These are phyloP conservation scores for Globisporangium yorkense DNA, from an alignment of 352 stramenopile genomes.

Conservation along the genomic window DNA sequence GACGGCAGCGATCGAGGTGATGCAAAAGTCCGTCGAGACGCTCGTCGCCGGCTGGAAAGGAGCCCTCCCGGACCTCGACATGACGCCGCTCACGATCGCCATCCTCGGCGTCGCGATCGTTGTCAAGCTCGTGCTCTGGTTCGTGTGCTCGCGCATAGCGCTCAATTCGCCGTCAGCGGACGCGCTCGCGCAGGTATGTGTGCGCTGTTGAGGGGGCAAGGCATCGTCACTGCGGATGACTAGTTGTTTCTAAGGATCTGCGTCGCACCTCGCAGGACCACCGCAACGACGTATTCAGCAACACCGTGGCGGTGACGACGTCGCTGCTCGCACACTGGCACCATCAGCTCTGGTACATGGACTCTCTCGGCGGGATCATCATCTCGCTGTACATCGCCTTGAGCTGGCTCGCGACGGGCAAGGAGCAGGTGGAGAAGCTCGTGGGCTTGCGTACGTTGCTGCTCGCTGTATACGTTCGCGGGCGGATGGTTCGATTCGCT, in stretches of 20 bases:
- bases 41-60: slow-evolving; percentile 69
- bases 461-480: not conserved
- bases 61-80: slow-evolving; percentile 57
- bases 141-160: slow-evolving; percentile 66
- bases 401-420: slow-evolving; percentile 93
- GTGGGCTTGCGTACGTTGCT: slow-evolving; percentile 71
- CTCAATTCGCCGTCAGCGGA: slow-evolving; percentile 61
- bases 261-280: slow-evolving; percentile 80
- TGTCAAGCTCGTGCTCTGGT: slow-evolving; percentile 82
- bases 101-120: slow-evolving; percentile 70
- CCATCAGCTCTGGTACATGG: slow-evolving; percentile 89
- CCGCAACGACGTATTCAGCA: slow-evolving; percentile 96
- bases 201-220: not conserved
- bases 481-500: not conserved
- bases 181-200: slow-evolving; percentile 59
- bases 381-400: slow-evolving; percentile 97
- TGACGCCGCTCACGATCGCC: slow-evolving; percentile 54
- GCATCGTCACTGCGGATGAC: not conserved
- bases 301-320: slow-evolving; percentile 87
- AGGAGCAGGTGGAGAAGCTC: slow-evolving; percentile 93
- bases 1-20: slow-evolving; percentile 85
- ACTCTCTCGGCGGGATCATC: slow-evolving; percentile 92
- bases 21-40: slow-evolving; percentile 88
- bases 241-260: not conserved
- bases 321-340: slow-evolving; percentile 58